Base-by-base conservation (phyloP, 768 basidiomycete genomes). In the Kwoniella bestiolae region DNA sequence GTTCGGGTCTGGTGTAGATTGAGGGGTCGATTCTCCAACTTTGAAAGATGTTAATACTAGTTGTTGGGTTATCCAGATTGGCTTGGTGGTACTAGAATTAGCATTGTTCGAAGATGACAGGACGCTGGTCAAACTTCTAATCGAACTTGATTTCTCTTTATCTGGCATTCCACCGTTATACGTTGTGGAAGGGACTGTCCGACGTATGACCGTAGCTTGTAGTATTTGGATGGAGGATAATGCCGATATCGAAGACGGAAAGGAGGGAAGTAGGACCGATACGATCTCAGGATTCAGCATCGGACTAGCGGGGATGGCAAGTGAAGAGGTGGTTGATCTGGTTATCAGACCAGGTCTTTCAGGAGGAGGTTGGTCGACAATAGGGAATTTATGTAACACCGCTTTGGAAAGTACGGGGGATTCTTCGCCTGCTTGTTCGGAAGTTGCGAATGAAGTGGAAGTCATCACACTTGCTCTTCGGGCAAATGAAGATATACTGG, bases 41-140 rank as follows among this genome's bases (percentile, higher is more conserved):
- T 63, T 61, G 63, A 70, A 70, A 14, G 61, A 63, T 6, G 65
- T 70, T n/a, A 70, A 41, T 3, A 70, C 69, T 12, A 70, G 25
- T 31, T 56, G 65, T 32, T 70, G 69, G 7, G 56, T 63, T 29
- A 63, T 53, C 69, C 69, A 70, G 9, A 56, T 53, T 26, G 56
- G 25, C 56, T 65, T 70, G 2, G 21, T 62, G 2, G 32, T 28
- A 31, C 14, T n/a, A 11, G 60, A 32, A 28, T 26, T 34, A 29
- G n/a, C 35, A 18, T 46, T 57, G 18, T 32, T 45, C 18, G 32
- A 23, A 2, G 44, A 35, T 5, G 66, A 49, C 31, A 67, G 44
- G 8, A 68, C 52, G 26, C 49, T 58, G 16, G 66, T 47, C 1
- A 68, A 28, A 51, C 61, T 63, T 55, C 53, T 50, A 29, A 68